Conservation (phyloP, 2,329 filamentous ascomycete genomes). For the Dactylellina haptotyla region DNA sequence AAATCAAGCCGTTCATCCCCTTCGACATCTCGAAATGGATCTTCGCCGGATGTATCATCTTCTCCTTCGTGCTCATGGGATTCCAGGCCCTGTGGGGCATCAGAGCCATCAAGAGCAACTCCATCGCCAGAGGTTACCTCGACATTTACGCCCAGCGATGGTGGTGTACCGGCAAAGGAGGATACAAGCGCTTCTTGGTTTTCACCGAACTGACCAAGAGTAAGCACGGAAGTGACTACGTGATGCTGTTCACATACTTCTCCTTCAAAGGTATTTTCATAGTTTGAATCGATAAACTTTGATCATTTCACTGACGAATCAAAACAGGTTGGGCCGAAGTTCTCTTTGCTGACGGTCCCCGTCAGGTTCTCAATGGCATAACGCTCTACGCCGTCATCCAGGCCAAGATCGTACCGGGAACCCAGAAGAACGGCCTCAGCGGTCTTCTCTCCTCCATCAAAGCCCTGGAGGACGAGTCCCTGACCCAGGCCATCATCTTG, state of each 20-base stretch:
- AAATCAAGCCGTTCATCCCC: slow-evolving; percentile 80
- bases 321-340: slow-evolving; percentile 83
- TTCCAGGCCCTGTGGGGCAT: slow-evolving; percentile 83
- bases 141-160: slow-evolving; percentile 85
- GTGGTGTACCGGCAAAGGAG: slow-evolving; percentile 79
- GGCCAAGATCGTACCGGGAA: slow-evolving; percentile 74
- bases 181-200: slow-evolving; percentile 90
- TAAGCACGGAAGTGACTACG: slow-evolving; percentile 88
- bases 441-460: slow-evolving; percentile 58
- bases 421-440: slow-evolving; percentile 63
- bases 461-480: slow-evolving; percentile 75
- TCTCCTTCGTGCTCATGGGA: slow-evolving; percentile 82
- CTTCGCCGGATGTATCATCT: slow-evolving; percentile 89
- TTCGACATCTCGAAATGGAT: slow-evolving; percentile 90
- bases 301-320: slow-evolving; percentile 5
- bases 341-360: slow-evolving; percentile 88
- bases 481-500: slow-evolving; percentile 79
- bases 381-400: slow-evolving; percentile 87
- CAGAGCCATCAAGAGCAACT: slow-evolving; percentile 82
- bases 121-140: slow-evolving; percentile 90
- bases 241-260: slow-evolving; percentile 91
- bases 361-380: slow-evolving; percentile 88
- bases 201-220: slow-evolving; percentile 91
- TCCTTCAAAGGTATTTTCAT: slow-evolving; percentile 69
- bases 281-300: background rate